Evolutionary conservation across 139 green algal species (phyloP), one percentile per base, ranked within the genome.

Genomic region (Chlorella sp.): DNA sequence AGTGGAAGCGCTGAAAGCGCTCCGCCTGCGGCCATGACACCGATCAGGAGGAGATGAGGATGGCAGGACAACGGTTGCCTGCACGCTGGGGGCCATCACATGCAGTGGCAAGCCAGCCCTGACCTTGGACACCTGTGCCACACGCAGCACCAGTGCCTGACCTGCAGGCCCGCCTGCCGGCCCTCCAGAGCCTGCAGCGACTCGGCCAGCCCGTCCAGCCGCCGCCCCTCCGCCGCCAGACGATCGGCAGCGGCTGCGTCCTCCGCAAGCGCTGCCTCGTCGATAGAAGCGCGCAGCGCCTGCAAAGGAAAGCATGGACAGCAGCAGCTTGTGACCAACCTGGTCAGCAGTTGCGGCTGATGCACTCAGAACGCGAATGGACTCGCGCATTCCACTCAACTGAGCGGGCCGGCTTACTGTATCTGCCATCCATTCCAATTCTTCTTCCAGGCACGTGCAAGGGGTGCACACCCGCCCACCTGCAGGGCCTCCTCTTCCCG

Each of bases 1-100:
- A 21, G 4, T 84, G 62, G 72, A 95, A 91, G 21, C 39, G 32
- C 11, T 0, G 25, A 74, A 87, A 93, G 18, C 92, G 90, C 84
- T 91, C 74, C 12, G 83, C 63, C 60, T 92, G 79, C 74, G 93
- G 85, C 30, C 1, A 55, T 7, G 12, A n/a, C 28, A 17, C 38
- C 13, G n/a, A n/a, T n/a, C n/a, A n/a, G n/a, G n/a, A n/a, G n/a
- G n/a, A n/a, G n/a, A n/a, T n/a, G n/a, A n/a, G n/a, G n/a, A n/a
- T n/a, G n/a, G n/a, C n/a, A n/a, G n/a, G n/a, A n/a, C n/a, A n/a
- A n/a, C n/a, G n/a, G n/a, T n/a, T n/a, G n/a, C n/a, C n/a, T n/a
- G n/a, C n/a, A n/a, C n/a, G n/a, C n/a, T n/a, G n/a, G n/a, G n/a
- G n/a, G n/a, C n/a, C n/a, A n/a, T n/a, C n/a, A n/a, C n/a, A n/a